Conservation (phyloP, 1,139 yeast species). For the Pichia sp. region DNA sequence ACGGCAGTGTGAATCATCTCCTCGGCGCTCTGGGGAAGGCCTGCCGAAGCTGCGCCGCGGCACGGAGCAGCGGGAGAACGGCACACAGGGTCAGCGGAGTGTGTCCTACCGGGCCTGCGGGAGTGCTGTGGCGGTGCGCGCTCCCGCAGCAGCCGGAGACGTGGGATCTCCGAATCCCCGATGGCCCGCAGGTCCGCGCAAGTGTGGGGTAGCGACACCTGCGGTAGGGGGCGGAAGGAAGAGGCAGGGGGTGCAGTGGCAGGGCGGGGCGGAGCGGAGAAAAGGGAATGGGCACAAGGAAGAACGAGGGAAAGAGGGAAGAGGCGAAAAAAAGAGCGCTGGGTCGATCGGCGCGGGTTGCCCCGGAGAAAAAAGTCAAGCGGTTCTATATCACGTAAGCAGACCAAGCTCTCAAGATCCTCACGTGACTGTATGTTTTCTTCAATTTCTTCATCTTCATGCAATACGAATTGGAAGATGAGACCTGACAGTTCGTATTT, state of each 20-base stretch:
- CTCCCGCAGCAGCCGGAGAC: neutral
- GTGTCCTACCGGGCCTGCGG: neutral
- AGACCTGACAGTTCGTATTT: too few species aligned
- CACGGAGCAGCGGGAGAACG: slow-evolving; percentile 8
- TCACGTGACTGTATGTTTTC: too few species aligned
- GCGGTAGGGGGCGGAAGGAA: neutral
- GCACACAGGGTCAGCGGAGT: neutral
- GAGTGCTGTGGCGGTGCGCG: neutral
- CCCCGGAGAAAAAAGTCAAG: neutral
- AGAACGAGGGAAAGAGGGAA: too few species aligned
- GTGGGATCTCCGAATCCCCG: neutral
- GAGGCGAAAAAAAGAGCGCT: neutral
- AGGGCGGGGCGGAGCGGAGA: too few species aligned
- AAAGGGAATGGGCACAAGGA: too few species aligned
- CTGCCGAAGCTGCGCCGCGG: neutral
- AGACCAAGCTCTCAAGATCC: too few species aligned
- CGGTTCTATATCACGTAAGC: too few species aligned
- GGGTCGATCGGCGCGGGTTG: neutral
- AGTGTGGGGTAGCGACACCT: neutral
- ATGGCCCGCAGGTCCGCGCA: neutral
- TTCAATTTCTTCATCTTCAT: too few species aligned
- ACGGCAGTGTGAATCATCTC: neutral
- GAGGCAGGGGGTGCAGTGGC: neutral
- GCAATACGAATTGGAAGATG: too few species aligned
- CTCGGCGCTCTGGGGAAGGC: neutral